phyloP scores from a whole-genome alignment of 257 asterid species.

The Avicennia marina region DNA sequence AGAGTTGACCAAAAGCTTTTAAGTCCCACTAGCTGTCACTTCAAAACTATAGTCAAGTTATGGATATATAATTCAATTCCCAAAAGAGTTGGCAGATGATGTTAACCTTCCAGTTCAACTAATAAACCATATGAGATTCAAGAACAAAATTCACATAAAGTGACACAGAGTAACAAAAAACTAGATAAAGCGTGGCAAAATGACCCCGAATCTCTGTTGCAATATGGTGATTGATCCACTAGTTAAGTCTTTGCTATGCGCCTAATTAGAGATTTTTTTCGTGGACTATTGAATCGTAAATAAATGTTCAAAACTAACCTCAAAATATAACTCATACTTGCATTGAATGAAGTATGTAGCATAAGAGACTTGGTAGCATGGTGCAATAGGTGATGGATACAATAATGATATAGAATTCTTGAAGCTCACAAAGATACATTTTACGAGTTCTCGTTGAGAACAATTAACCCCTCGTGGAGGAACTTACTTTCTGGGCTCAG shows the following conservation, averaged over 20 bases:
- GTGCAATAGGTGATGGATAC: background rate
- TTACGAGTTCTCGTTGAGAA: background rate
- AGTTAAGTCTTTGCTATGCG: no score
- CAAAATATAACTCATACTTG: background rate
- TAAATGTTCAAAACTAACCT: slow-evolving; percentile 12
- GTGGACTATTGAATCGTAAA: no score
- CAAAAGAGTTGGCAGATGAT: background rate
- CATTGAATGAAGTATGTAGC: no score
- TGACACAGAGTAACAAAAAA: no score
- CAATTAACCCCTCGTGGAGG: slow-evolving; percentile 5
- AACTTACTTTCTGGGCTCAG: slow-evolving; percentile 90
- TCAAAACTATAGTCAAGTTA: slow-evolving; percentile 1
- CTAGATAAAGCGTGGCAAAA: no score
- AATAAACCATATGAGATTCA: no score
- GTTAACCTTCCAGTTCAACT: background rate
- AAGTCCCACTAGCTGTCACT: slow-evolving; percentile 6
- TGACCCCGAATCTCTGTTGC: no score
- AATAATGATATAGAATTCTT: background rate
- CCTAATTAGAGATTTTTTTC: no score
- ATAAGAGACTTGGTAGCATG: slow-evolving; percentile 3
- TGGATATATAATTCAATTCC: slow-evolving; percentile 11
- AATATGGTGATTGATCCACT: no score
- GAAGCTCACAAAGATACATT: background rate
- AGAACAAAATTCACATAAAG: no score
- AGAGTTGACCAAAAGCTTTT: background rate